Evolutionary conservation across 2,329 filamentous ascomycete species (phyloP), one percentile per base, ranked within the genome.

Genomic region (Fusarium incarnatum): DNA sequence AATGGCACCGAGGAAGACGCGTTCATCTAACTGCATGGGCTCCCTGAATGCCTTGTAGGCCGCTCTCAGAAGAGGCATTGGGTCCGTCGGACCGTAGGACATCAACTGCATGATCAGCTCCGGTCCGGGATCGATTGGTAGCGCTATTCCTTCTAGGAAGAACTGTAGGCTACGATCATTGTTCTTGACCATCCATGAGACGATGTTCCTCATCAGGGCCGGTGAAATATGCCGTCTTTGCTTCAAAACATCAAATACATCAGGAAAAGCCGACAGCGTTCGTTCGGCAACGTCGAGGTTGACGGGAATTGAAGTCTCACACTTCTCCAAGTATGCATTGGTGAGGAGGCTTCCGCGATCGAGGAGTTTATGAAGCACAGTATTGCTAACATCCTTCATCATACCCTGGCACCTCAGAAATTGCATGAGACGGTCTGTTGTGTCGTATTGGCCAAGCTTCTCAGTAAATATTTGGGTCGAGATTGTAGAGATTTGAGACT

Each of bases 361-460:
- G 4, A 60, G 7, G 1, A 48, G 20, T 15, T 25, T n/a, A 6
- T 6, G 16, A 7, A 8, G 18, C 5, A 4, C 3, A 6, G 1
- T n/a, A 4, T 48, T 6, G 11, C 12, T 13, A 10, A 45, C 4
- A 0, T 6, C 7, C 2, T 9, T 4, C 7, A 50, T 6, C 8
- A 5, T 8, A 3, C 55, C 55, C 12, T 63, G 56, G 0, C 47
- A 23, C 1, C 9, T 5, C 1, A 63, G 3, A 4, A 48, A 60
- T 0, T 2, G 4, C 8, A 22, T 2, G 2, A 64, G 5, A 8
- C 5, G 15, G 3, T 30, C 4, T 10, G 2, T 9, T 13, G 34
- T 13, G 5, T 0, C 1, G 7, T 13, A 1, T 3, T 3, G 2
- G 3, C 15, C 4, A 12, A 56, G 18, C 8, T 3, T 28, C 4